Evolutionary conservation across 768 basidiomycete genomes (phyloP).

Genomic region (Stropharia rugosoannulata): DNA sequence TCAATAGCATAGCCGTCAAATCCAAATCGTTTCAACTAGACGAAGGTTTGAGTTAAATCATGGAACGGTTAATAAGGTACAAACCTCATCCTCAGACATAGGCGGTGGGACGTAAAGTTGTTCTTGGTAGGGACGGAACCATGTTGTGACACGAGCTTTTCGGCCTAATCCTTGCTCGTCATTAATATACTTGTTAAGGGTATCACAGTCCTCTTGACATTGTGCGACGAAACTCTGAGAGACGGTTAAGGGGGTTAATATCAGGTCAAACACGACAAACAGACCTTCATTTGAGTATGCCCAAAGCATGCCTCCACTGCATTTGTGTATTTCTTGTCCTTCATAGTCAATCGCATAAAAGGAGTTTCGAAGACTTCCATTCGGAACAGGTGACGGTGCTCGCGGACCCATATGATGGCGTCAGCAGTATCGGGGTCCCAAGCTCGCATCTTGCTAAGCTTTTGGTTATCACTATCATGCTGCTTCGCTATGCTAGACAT

Average conservation of each 20-base stretch:
- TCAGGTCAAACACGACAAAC: constrained; percentile 12
- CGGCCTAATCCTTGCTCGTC: constrained; percentile 57
- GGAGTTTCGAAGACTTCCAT: constrained; percentile 89
- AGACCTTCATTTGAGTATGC: constrained; percentile 60
- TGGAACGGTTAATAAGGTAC: neutral
- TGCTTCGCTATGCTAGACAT: constrained; percentile 49
- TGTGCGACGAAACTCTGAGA: constrained; percentile 83
- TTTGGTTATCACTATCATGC: constrained; percentile 55
- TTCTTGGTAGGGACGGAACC: constrained; percentile 54
- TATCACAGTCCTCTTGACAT: constrained; percentile 76
- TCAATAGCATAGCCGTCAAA: constrained; percentile 88
- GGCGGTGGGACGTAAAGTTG: constrained; percentile 46
- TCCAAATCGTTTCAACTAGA: constrained; percentile 57
- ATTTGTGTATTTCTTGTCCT: constrained; percentile 57
- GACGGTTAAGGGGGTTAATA: neutral
- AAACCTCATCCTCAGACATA: constrained; percentile 58
- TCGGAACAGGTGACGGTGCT: constrained; percentile 64
- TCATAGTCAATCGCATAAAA: constrained; percentile 66
- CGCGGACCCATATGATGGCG: constrained; percentile 72
- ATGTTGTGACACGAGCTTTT: constrained; percentile 59
- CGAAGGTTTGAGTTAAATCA: neutral
- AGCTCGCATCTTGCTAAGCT: constrained; percentile 48
- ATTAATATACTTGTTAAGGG: constrained; percentile 66
- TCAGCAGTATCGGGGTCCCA: constrained; percentile 63
- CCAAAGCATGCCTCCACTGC: constrained; percentile 76